phyloP scores from a whole-genome alignment of 768 basidiomycete species.

The Fistulinella prunicolor region DNA sequence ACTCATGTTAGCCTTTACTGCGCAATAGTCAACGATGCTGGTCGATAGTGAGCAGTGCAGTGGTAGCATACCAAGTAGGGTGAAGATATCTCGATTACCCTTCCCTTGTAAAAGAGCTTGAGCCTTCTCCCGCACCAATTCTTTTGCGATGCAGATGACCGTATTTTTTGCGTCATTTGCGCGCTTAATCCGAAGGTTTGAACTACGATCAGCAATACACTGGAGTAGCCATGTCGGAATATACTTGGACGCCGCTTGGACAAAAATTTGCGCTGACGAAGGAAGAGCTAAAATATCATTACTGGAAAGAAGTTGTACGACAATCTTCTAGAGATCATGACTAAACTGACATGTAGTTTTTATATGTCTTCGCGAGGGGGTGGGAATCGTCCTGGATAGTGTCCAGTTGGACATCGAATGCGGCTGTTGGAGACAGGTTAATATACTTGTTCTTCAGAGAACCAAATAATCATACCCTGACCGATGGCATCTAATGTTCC shows the following conservation, averaged over 20 bases:
- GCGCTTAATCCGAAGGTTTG: conserved; percentile 20
- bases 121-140: conserved; percentile 19
- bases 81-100: conserved; percentile 18
- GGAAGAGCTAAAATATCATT: conserved; percentile 15
- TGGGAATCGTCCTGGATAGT: neutral
- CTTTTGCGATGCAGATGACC: conserved; percentile 9
- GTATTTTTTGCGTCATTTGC: conserved; percentile 8
- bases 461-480: conserved; percentile 36
- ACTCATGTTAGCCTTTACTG: conserved; percentile 32
- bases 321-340: neutral
- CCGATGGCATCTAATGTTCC: conserved; percentile 52
- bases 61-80: conserved; percentile 37
- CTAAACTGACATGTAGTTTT: conserved; percentile 4
- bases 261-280: conserved; percentile 18
- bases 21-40: neutral
- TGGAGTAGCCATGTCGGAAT: conserved; percentile 26
- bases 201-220: conserved; percentile 31
- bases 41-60: neutral
- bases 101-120: conserved; percentile 10
- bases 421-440: conserved; percentile 30
- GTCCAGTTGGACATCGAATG: conserved; percentile 38
- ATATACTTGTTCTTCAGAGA: no score
- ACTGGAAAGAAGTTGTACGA: conserved; percentile 2
- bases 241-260: conserved; percentile 13
- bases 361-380: conserved; percentile 4